These are phyloP conservation scores for Anthostomella pinea DNA, from an alignment of 2,329 filamentous ascomycete genomes.

Conservation along the genomic window DNA sequence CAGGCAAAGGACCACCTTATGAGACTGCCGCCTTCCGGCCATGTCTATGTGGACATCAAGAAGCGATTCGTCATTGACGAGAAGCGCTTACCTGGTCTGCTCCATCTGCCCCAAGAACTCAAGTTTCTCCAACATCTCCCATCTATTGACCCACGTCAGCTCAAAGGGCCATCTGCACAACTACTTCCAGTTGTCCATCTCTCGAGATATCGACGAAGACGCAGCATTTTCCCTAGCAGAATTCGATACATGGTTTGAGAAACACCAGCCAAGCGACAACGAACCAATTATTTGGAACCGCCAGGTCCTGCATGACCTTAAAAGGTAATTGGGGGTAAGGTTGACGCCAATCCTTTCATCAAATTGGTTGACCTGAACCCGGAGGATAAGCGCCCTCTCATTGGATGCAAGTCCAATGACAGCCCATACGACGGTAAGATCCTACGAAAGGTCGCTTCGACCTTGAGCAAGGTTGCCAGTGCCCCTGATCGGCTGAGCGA, in stretches of 20 bases:
- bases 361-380: constrained; percentile 15
- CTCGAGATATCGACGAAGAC: constrained; percentile 62
- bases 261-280: no score
- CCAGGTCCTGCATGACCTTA: no score
- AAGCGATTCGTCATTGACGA: no score
- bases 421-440: neutral
- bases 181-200: constrained; percentile 77
- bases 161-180: constrained; percentile 90
- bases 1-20: no score
- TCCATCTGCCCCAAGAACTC: constrained; percentile 78
- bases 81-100: constrained; percentile 77
- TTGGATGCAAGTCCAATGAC: neutral
- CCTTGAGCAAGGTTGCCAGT: no score
- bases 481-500: constrained; percentile 8
- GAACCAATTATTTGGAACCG: no score
- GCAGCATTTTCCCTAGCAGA: constrained; percentile 60
- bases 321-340: no score
- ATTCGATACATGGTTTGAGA: constrained; percentile 81
- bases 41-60: no score
- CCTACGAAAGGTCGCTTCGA: constrained; percentile 6
- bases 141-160: constrained; percentile 85
- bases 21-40: no score
- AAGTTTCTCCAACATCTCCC: constrained; percentile 84
- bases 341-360: no score
- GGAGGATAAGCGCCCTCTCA: neutral